phyloP scores from a whole-genome alignment of 352 stramenopile species.

The Globisporangium apiculatum region DNA sequence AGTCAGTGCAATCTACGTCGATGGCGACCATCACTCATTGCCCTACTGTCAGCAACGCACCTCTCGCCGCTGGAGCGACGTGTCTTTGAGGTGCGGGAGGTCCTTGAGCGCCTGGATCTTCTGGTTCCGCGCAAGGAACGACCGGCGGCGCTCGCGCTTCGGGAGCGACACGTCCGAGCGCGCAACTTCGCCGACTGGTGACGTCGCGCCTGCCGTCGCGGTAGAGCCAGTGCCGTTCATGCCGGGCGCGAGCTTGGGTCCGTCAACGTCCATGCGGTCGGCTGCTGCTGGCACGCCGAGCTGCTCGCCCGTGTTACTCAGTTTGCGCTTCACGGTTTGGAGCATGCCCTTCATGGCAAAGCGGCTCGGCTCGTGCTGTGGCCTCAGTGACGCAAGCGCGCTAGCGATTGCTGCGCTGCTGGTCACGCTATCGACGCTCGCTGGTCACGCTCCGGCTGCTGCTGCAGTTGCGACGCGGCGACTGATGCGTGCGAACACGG shows the following conservation, averaged over 20 bases:
- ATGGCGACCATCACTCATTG: neutral
- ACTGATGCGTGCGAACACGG: slow-evolving; percentile 1
- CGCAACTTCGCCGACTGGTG: slow-evolving; percentile 63
- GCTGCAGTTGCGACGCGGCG: no score
- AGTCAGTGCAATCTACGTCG: neutral
- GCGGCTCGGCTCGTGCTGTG: slow-evolving; percentile 2
- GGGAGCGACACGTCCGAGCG: slow-evolving; percentile 78
- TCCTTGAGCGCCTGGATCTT: slow-evolving; percentile 85
- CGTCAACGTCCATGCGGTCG: slow-evolving; percentile 60
- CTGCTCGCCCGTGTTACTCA: slow-evolving; percentile 79
- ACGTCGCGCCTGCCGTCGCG: slow-evolving; percentile 7
- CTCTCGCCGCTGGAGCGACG: slow-evolving; percentile 71
- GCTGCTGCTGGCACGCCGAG: slow-evolving; percentile 42
- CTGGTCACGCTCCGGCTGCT: no score
- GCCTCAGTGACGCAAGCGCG: neutral
- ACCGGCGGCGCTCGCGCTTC: slow-evolving; percentile 74
- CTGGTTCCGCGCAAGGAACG: slow-evolving; percentile 79
- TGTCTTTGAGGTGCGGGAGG: slow-evolving; percentile 81
- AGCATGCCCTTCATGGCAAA: slow-evolving; percentile 86
- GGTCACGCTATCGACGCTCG: slow-evolving; percentile 8
- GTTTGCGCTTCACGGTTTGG: slow-evolving; percentile 85
- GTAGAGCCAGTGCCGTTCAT: slow-evolving; percentile 15
- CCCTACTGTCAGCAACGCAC: slow-evolving; percentile 3
- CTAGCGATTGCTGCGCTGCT: slow-evolving; percentile 2
- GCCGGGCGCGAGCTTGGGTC: slow-evolving; percentile 19